These are phyloP conservation scores for Rhipidocladum racemiflorum DNA, from an alignment of 176 grass and related monocot species.

Conservation along the genomic window DNA sequence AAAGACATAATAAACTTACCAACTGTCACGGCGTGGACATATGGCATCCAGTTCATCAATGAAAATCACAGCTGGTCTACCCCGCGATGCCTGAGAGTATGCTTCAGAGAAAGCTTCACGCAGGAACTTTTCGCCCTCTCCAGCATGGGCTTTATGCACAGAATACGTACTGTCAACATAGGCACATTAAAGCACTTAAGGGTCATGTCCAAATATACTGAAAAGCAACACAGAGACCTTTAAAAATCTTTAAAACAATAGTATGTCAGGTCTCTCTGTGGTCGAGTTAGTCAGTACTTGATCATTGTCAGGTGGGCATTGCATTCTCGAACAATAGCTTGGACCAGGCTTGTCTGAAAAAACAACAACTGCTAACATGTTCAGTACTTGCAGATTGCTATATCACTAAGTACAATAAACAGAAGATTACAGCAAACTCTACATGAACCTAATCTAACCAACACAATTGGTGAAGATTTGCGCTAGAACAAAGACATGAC, in stretches of 20 bases:
- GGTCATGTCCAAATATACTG: not conserved
- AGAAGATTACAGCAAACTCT: not conserved
- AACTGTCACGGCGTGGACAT: conserved; percentile 62
- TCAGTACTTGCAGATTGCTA: not conserved
- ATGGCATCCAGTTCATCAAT: conserved; percentile 93
- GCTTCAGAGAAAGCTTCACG: conserved; percentile 78
- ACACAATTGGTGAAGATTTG: not conserved
- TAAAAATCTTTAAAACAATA: too few species aligned
- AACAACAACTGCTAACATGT: not conserved
- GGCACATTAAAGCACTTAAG: not conserved
- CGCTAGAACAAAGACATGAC: conserved; percentile 15
- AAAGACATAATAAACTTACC: conserved; percentile 33
- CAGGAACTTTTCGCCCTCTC: conserved; percentile 81
- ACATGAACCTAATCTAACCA: not conserved
- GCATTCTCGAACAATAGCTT: conserved; percentile 72
- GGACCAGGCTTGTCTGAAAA: conserved; percentile 78
- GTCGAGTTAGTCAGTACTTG: conserved; percentile 42
- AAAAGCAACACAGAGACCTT: not conserved
- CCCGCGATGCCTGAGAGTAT: conserved; percentile 53
- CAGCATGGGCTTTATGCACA: conserved; percentile 76
- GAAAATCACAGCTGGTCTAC: conserved; percentile 79
- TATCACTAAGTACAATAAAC: not conserved
- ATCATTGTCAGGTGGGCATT: conserved; percentile 71
- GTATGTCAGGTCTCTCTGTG: not conserved
- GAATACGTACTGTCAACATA: conserved; percentile 53